Evolutionary conservation across 345 rosid genomes (phyloP).

Genomic region (Cochlearia excelsa): DNA sequence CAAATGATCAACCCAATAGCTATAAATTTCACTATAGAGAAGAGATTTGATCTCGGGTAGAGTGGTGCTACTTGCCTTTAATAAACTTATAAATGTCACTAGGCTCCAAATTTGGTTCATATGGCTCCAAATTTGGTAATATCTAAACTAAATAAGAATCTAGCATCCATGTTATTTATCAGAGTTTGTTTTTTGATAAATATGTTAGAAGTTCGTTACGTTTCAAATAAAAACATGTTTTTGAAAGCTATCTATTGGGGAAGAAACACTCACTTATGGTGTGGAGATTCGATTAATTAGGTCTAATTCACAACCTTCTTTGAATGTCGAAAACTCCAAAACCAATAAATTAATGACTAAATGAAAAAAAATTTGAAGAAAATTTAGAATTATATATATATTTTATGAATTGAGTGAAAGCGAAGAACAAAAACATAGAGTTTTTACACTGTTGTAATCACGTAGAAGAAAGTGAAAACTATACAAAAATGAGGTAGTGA

Average conservation of each 20-base stretch:
- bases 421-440: constrained; percentile 23
- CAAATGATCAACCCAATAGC: no score
- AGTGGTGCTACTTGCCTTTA: no score
- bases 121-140: background rate
- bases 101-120: no score
- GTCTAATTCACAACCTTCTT: constrained; percentile 25
- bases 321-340: constrained; percentile 28
- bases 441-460: constrained; percentile 33
- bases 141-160: background rate
- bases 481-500: no score
- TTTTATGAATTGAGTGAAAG: constrained; percentile 25
- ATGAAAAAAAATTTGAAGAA: background rate
- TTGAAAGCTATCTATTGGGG: background rate
- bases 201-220: background rate
- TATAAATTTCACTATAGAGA: no score
- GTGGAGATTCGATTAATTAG: constrained; percentile 13
- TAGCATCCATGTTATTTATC: no score
- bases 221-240: background rate
- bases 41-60: no score
- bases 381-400: background rate
- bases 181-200: background rate
- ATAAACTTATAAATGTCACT: no score
- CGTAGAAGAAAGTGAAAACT: constrained; percentile 11
- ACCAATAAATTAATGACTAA: constrained; percentile 13
- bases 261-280: constrained; percentile 27